Percentiles rank a stretch among this genome's conserved stretches.
These are phyloP conservation scores for Strobilomyces dryophilus DNA, from an alignment of 768 basidiomycete genomes.

Conservation along the genomic window DNA sequence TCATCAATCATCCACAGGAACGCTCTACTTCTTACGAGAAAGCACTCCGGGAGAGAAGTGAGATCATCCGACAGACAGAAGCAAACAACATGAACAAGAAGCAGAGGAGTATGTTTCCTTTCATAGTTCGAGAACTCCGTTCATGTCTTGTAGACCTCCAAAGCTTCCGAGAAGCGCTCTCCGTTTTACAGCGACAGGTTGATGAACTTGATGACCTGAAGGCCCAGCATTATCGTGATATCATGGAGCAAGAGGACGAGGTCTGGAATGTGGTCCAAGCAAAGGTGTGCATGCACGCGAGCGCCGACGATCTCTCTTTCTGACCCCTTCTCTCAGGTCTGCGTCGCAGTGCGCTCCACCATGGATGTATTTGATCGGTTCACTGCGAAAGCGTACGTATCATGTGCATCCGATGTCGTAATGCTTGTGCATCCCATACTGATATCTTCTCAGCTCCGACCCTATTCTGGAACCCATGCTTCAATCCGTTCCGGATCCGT, in stretches of 20 bases:
- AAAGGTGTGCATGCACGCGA: constrained; percentile 49
- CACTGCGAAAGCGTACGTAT: constrained; percentile 76
- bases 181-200: constrained; percentile 80
- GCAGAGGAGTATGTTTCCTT: constrained; percentile 64
- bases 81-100: constrained; percentile 79
- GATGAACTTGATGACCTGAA: constrained; percentile 89
- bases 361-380: constrained; percentile 91
- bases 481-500: constrained; percentile 86
- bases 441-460: constrained; percentile 56
- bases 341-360: constrained; percentile 80
- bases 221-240: constrained; percentile 79
- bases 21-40: constrained; percentile 82
- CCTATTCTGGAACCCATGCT: constrained; percentile 89
- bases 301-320: constrained; percentile 1
- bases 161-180: constrained; percentile 78
- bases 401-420: constrained; percentile 1
- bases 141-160: constrained; percentile 64
- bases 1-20: constrained; percentile 47
- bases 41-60: constrained; percentile 77
- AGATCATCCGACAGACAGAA: constrained; percentile 82
- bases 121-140: constrained; percentile 4
- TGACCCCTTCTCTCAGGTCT: constrained; percentile 45
- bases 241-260: constrained; percentile 89
- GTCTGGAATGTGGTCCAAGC: constrained; percentile 91
- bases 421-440: constrained; percentile 7